Evolutionary conservation across 2,329 filamentous ascomycete genomes (phyloP).

Genomic region (Colletotrichum orbiculare): DNA sequence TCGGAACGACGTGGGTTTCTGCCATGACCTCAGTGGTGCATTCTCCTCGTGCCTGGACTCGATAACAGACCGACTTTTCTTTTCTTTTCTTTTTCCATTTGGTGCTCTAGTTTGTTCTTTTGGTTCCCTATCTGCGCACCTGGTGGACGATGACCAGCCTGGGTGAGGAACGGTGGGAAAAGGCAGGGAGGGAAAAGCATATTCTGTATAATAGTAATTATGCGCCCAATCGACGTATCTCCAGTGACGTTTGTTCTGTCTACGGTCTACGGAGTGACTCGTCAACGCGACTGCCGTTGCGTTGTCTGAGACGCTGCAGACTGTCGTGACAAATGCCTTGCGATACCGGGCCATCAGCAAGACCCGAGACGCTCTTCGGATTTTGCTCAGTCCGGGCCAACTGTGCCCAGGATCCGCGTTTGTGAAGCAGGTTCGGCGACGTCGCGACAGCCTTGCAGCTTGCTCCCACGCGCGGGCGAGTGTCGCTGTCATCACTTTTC

Average conservation of each 20-base stretch:
- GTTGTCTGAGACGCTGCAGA: no score
- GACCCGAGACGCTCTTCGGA: no score
- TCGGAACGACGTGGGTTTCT: conserved; percentile 26
- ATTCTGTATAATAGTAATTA: conserved; percentile 34
- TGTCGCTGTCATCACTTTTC: no score
- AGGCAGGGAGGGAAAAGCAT: conserved; percentile 10
- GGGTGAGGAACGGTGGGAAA: background rate
- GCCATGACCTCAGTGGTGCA: no score
- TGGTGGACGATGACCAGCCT: conserved; percentile 2
- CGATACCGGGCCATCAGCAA: no score
- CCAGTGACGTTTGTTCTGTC: background rate
- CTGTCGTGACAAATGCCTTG: no score
- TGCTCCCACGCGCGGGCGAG: no score
- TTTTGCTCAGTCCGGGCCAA: no score
- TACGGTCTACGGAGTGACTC: background rate
- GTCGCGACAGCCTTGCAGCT: no score
- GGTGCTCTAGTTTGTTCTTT: conserved; percentile 34
- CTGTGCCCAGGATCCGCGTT: no score
- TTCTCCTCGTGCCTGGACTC: conserved; percentile 4
- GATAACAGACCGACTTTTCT: conserved; percentile 13
- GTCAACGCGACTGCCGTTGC: no score
- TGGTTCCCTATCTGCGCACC: conserved; percentile 43
- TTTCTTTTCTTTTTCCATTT: conserved; percentile 12
- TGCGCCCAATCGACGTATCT: conserved; percentile 10
- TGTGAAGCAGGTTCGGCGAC: no score